Evolutionary conservation across 305 asterid species (phyloP).

Genomic region (Rubia peregrina): DNA sequence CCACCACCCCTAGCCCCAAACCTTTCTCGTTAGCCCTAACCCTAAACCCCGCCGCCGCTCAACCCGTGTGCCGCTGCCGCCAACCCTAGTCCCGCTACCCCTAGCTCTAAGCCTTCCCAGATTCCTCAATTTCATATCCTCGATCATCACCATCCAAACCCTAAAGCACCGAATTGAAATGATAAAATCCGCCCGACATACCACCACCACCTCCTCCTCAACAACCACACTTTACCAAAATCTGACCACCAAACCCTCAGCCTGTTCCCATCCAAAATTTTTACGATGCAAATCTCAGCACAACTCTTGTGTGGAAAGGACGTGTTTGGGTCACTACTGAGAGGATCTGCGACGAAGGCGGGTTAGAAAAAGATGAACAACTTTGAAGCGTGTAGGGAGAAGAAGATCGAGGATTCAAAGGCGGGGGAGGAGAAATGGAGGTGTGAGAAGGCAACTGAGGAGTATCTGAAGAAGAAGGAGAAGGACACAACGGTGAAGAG

Average conservation of each 20-base stretch:
- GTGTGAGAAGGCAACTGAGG: conserved; percentile 88
- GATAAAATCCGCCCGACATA: conserved; percentile 52
- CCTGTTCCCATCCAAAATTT: too few relatives aligned
- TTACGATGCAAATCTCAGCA: too few relatives aligned
- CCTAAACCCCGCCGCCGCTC: conserved; percentile 15
- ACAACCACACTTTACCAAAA: conserved; percentile 17
- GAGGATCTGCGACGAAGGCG: conserved; percentile 33
- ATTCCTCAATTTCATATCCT: too few relatives aligned
- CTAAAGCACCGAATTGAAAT: conserved; percentile 44
- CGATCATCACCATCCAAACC: too few relatives aligned
- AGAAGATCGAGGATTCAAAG: conserved; percentile 88
- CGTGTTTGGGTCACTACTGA: conserved; percentile 18
- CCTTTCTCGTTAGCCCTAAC: conserved; percentile 1
- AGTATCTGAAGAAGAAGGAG: conserved; percentile 57
- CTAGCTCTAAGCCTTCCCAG: too few relatives aligned
- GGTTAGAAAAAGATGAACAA: conserved; percentile 95
- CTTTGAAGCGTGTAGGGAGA: conserved; percentile 97
- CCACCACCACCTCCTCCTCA: conserved; percentile 48
- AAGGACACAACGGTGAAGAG: conserved; percentile 41
- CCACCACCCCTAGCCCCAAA: too few relatives aligned
- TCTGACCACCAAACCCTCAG: conserved; percentile 27
- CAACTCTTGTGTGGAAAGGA: too few relatives aligned
- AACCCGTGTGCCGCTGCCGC: too few relatives aligned
- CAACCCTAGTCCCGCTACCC: too few relatives aligned
- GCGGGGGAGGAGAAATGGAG: conserved; percentile 79